Evolutionary conservation across 176 grass and related monocot genomes (phyloP), one percentile per base, ranked within the genome.

Genomic region (Sorghum bicolor): DNA sequence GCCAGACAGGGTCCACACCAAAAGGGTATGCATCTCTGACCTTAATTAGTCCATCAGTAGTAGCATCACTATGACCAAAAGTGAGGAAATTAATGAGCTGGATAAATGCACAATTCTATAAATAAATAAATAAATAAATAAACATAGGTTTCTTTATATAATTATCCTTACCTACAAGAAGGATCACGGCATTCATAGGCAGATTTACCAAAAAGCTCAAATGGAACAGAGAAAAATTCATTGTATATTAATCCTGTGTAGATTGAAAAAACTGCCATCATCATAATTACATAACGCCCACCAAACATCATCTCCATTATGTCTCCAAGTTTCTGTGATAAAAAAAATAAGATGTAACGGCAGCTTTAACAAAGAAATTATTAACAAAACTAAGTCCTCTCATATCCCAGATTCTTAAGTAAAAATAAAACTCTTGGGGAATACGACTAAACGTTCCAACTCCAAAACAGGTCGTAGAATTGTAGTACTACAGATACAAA

Each of bases 231-330:
- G 80, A 98, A 96, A 82, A 99, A 99, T 73, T 99, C 93, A n/a
- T 99, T 99, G 57, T 99, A 99, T 79, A 99, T 87, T 75, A 99
- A 85, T 83, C 96, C 93, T 33, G 89, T 94, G 87, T 99, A 99
- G 34, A 99, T 96, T 75, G 96, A 99, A 85, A 99, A 99, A 61
- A 96, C 3, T 67, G 89, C 10, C 96, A 99, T 99, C 96, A 99
- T 93, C 32, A 99, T 1, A 82, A 99, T 94, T 61, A 99, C 90
- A 90, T 99, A 99, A 57, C 93, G 93, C 16, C 93, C 93, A 73
- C 96, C 96, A 87, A 94, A 99, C 81, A 89, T 94, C 96, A 99
- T 99, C 79, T 99, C 96, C 93, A 86, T 99, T 43, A 99, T 96
- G 82, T 96, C 93, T 62, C 83, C 93, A 85, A 99, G 91, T 72